Conservation (phyloP, 2,329 filamentous ascomycete species). For the Mollisiaceae sp. region DNA sequence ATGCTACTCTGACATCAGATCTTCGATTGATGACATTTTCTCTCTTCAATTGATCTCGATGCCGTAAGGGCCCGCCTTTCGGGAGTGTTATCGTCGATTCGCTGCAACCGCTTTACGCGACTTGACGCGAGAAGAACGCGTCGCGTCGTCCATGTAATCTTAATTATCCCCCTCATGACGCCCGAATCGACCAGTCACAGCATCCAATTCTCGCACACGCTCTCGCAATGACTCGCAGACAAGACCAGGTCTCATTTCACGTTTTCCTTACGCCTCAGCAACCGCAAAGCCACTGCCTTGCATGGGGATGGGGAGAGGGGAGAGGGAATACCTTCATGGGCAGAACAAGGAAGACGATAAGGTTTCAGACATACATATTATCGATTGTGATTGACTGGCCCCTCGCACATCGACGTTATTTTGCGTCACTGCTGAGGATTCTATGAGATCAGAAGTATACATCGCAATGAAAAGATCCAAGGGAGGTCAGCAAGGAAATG, state of each 20-base stretch:
- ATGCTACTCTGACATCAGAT: not conserved
- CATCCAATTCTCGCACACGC: slow-evolving; percentile 4
- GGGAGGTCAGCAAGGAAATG: slow-evolving; percentile 10
- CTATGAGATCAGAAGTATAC: not conserved
- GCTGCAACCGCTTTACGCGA: slow-evolving; percentile 5
- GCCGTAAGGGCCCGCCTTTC: not conserved
- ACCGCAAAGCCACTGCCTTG: slow-evolving; percentile 13
- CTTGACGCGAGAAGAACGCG: slow-evolving; percentile 4
- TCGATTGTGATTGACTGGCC: not conserved
- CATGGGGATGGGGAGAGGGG: slow-evolving; percentile 2
- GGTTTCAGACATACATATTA: slow-evolving; percentile 2
- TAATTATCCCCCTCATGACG: not conserved
- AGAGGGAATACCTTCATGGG: slow-evolving; percentile 6
- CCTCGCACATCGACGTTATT: not conserved
- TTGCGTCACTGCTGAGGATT: too few species aligned
- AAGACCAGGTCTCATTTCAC: slow-evolving; percentile 9
- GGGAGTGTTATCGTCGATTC: not conserved
- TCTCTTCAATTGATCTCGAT: not conserved
- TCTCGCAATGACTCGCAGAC: slow-evolving; percentile 17
- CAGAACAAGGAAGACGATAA: slow-evolving; percentile 10
- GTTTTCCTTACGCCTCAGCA: slow-evolving; percentile 13
- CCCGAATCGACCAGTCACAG: not conserved
- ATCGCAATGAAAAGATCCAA: slow-evolving; percentile 13
- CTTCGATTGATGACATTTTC: not conserved
- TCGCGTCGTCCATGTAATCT: slow-evolving; percentile 10